phyloP scores from a whole-genome alignment of 495 filamentous ascomycete species.

The Penicillium subrubescens region DNA sequence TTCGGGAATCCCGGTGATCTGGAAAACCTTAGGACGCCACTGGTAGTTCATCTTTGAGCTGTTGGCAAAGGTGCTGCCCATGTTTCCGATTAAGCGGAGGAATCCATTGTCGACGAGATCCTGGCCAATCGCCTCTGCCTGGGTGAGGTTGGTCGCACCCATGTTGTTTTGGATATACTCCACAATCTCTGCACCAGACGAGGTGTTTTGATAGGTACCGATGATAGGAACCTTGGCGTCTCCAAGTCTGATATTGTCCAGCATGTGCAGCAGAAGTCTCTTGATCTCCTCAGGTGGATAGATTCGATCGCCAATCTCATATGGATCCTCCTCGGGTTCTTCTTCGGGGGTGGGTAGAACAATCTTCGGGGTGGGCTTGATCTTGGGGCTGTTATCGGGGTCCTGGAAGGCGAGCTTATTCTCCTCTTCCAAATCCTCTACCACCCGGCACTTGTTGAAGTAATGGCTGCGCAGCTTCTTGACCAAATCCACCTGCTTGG shows the following conservation, averaged over 20 bases:
- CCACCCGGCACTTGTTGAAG: conserved; percentile 96
- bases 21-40: conserved; percentile 90
- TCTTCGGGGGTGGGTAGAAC: conserved; percentile 56
- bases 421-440: conserved; percentile 97
- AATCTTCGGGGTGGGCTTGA: conserved; percentile 57
- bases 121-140: conserved; percentile 91
- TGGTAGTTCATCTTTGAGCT: conserved; percentile 97
- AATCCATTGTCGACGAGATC: conserved; percentile 87
- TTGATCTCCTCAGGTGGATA: conserved; percentile 85
- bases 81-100: conserved; percentile 86
- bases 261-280: conserved; percentile 83
- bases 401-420: conserved; percentile 97
- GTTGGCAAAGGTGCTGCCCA: conserved; percentile 95
- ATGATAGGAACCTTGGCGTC: conserved; percentile 95
- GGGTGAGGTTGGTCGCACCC: conserved; percentile 77
- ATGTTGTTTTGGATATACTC: conserved; percentile 91
- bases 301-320: conserved; percentile 87
- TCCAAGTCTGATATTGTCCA: conserved; percentile 80
- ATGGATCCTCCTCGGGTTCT: conserved; percentile 70
- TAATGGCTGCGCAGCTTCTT: conserved; percentile 93
- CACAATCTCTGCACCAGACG: conserved; percentile 86
- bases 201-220: conserved; percentile 90
- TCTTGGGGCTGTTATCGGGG: conserved; percentile 61
- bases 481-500: conserved; percentile 85
- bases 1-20: conserved; percentile 82